Percentiles rank a stretch among this genome's conserved stretches.
These are phyloP conservation scores for Obelidium mucronatum DNA, from an alignment of 192 early-diverging fungal species.

Conservation along the genomic window DNA sequence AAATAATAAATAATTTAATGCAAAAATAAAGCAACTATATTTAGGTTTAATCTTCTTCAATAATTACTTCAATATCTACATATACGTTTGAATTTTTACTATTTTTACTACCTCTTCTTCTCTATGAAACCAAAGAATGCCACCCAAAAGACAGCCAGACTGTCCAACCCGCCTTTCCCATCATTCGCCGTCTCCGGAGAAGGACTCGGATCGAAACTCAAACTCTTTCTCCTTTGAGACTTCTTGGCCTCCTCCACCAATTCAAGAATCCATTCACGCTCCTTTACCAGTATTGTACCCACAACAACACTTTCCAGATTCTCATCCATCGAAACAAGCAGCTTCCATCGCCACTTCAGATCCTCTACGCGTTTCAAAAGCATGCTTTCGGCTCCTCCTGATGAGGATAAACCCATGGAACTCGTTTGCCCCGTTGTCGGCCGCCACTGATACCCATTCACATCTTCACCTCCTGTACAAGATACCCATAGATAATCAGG, in stretches of 20 bases:
- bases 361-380: not conserved
- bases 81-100: no score
- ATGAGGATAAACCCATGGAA: not conserved
- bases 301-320: not conserved
- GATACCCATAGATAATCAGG: not conserved
- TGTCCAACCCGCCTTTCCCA: not conserved
- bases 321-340: not conserved
- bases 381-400: not conserved
- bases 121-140: not conserved
- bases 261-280: not conserved
- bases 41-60: no score
- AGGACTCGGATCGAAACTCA: not conserved
- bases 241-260: not conserved
- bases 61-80: no score
- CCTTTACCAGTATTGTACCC: not conserved
- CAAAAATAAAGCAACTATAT: no score
- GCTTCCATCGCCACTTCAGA: not conserved
- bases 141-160: conserved; percentile 7
- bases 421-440: not conserved
- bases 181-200: not conserved
- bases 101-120: not conserved
- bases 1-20: no score
- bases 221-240: not conserved
- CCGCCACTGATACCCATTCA: conserved; percentile 1
- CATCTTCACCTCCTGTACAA: not conserved